Conservation (phyloP, 2,329 filamentous ascomycete genomes). For the Sporothrix curviconia region DNA sequence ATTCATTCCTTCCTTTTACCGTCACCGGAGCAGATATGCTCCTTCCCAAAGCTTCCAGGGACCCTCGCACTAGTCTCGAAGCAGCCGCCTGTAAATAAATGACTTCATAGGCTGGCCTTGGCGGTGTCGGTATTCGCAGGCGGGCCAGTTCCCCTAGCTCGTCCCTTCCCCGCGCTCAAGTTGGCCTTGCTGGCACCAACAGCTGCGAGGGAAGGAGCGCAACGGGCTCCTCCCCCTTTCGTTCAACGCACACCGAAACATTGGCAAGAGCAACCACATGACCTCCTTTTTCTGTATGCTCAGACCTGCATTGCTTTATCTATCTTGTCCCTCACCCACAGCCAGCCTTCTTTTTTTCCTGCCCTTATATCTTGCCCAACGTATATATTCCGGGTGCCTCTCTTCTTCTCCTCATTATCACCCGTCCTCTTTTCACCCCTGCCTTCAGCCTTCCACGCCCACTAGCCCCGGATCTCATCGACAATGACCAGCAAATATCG, state of each 20-base stretch:
- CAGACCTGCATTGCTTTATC: slow-evolving; percentile 1
- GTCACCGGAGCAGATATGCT: too few relatives aligned
- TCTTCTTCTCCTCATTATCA: neutral
- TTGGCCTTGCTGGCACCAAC: neutral
- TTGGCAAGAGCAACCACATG: neutral
- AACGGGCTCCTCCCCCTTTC: neutral
- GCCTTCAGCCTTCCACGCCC: neutral
- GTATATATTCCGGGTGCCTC: neutral
- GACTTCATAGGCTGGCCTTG: neutral
- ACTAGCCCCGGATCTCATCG: neutral
- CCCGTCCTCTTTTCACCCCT: neutral
- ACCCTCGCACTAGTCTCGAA: slow-evolving; percentile 7
- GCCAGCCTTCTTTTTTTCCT: neutral
- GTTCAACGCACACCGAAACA: slow-evolving; percentile 1
- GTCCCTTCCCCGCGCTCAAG: slow-evolving; percentile 5
- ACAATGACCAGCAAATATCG: slow-evolving; percentile 58
- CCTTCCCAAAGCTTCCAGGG: too few relatives aligned
- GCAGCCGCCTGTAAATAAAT: slow-evolving; percentile 13
- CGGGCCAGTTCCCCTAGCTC: slow-evolving; percentile 4
- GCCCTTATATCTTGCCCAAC: too few relatives aligned
- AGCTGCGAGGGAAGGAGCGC: too few relatives aligned
- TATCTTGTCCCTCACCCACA: neutral
- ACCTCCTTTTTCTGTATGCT: neutral
- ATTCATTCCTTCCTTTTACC: neutral
- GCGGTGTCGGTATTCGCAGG: too few relatives aligned